Evolutionary conservation across 2,329 filamentous ascomycete genomes (phyloP).

Genomic region (Penicillium sp.): DNA sequence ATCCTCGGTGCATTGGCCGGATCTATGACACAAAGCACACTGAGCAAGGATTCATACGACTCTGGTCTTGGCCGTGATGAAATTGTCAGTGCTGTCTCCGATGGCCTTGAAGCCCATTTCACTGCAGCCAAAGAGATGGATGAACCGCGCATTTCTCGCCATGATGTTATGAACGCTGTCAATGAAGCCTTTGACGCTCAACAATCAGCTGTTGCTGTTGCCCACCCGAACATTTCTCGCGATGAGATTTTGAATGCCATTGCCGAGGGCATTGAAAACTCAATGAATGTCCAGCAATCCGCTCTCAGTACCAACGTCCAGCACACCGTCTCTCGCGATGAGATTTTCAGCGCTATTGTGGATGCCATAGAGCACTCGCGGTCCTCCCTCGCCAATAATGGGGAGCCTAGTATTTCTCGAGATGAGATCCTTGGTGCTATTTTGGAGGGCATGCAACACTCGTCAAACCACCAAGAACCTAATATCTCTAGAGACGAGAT

Average conservation of each 20-base stretch:
- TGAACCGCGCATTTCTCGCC: conserved; percentile 26
- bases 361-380: conserved; percentile 48
- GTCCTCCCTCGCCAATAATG: neutral
- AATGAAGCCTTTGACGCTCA: conserved; percentile 33
- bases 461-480: neutral
- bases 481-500: conserved; percentile 6
- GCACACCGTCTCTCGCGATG: conserved; percentile 47
- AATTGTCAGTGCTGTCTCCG: conserved; percentile 59
- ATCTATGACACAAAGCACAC: conserved; percentile 29
- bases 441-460: neutral
- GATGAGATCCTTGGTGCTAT: conserved; percentile 4
- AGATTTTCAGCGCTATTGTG: conserved; percentile 56
- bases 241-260: conserved; percentile 44
- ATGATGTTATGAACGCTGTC: conserved; percentile 29
- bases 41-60: conserved; percentile 30
- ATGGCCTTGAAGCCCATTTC: conserved; percentile 52
- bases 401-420: neutral
- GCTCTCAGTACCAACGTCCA: conserved; percentile 27
- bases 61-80: conserved; percentile 51
- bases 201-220: conserved; percentile 20
- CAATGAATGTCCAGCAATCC: conserved; percentile 34
- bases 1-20: conserved; percentile 33
- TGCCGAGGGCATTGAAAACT: conserved; percentile 23
- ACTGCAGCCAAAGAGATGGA: conserved; percentile 56
- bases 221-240: conserved; percentile 43